Evolutionary conservation across 208 protist genomes (phyloP).

Genomic region (Vickermania ingenoplastis): DNA sequence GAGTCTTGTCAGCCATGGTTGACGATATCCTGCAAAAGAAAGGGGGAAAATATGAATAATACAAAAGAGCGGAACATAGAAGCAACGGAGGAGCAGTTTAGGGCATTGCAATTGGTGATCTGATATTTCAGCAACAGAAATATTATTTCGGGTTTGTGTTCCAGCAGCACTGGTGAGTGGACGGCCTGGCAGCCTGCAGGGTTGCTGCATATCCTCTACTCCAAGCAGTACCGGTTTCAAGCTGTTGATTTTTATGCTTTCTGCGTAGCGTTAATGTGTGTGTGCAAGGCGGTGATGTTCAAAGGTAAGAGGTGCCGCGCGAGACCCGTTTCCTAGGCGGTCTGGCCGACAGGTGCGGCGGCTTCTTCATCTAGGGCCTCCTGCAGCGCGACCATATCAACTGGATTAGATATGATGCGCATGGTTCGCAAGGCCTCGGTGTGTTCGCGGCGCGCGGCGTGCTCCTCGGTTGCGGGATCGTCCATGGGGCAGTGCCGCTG

Average conservation of each 20-base stretch:
- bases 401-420: slow-evolving; percentile 36
- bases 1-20: slow-evolving; percentile 30
- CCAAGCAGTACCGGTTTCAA: too few relatives aligned
- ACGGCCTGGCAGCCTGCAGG: too few relatives aligned
- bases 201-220: too few relatives aligned
- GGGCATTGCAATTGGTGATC: slow-evolving; percentile 3
- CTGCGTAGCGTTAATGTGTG: too few relatives aligned
- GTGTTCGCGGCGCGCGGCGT: slow-evolving; percentile 32
- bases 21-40: slow-evolving; percentile 5
- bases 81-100: slow-evolving; percentile 1
- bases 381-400: slow-evolving; percentile 53
- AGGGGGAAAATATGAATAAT: slow-evolving; percentile 9
- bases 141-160: too few relatives aligned
- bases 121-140: too few relatives aligned
- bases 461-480: slow-evolving; percentile 58
- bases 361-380: slow-evolving; percentile 14
- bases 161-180: too few relatives aligned
- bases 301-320: too few relatives aligned
- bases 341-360: too few relatives aligned
- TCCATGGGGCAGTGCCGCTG: slow-evolving; percentile 44
- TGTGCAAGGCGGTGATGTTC: too few relatives aligned
- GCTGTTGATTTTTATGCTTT: too few relatives aligned
- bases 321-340: too few relatives aligned
- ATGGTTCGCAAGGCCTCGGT: slow-evolving; percentile 63
- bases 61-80: neutral